Base-by-base conservation (phyloP, 352 stramenopile genomes). In the Pythium inflatum region DNA sequence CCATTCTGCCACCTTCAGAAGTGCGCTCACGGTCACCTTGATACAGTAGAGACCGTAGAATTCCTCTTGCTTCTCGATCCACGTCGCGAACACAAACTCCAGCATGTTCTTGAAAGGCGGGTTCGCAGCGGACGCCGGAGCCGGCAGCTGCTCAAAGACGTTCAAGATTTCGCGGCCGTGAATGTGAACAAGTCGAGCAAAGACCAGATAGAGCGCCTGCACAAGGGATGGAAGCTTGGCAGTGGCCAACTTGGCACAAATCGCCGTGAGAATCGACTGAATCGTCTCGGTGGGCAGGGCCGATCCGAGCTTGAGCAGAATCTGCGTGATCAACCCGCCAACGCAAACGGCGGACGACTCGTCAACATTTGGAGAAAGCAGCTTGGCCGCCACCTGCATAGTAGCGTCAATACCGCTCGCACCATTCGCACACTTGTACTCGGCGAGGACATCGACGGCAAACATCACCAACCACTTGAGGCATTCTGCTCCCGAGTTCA, bases 381-480 rank as follows among this genome's bases (percentile, higher is more conserved):
- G 41, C 70, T 92, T 91, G 3, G 85, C 85, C 0, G 85, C 88
- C 22, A 94, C 71, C 18, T 77, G 70, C 70, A 93, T 87, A 2
- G 79, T 90, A 16, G 84, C 85, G 48, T 95, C 85, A 34, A 93
- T 78, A 24, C 85, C 85, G 30, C 73, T 88, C 43, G 18, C 61
- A 18, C 83, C 84, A 43, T 61, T 68, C 27, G 60, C 74, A 25
- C 63, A 79, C n/a, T 51, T 72, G 64, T 87, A 89, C 20, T 84
- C 76, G 13, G 80, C 77, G 5, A 95, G 69, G 38, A 87, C 56
- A 18, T 90, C 82, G 5, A 91, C 79, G 0, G 85, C 77, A 60
- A 92, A 90, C 83, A 92, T 91, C 6, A 95, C 83, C 27, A 93
- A 66, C 84, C 84, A 93, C 71, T 95, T 95, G 31, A 95, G 80